These are phyloP conservation scores for Dorcoceras hygrometricum DNA, from an alignment of 257 asterid species.

Conservation along the genomic window DNA sequence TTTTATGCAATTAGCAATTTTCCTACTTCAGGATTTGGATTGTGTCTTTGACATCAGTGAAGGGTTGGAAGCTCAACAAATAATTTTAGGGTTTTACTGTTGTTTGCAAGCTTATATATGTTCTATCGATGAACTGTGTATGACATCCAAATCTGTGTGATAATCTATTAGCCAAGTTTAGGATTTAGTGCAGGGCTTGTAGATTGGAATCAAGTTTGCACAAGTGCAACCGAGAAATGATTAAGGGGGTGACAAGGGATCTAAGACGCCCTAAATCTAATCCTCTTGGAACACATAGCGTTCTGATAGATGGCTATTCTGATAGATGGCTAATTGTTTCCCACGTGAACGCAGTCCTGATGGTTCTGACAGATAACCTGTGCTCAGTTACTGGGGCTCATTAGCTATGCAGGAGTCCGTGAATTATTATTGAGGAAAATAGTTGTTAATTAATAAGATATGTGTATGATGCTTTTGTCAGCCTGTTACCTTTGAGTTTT, in stretches of 20 bases:
- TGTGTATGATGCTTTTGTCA: no score
- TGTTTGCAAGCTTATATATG: background rate
- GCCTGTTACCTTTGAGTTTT: no score
- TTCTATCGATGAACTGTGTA: background rate
- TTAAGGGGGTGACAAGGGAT: background rate
- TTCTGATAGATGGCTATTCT: background rate
- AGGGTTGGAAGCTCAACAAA: background rate
- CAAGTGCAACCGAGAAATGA: background rate
- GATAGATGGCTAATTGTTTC: background rate
- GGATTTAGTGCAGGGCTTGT: background rate
- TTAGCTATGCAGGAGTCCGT: no score
- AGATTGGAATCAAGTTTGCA: background rate
- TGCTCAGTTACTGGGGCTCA: no score
- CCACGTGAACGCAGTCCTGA: background rate
- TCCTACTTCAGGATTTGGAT: background rate
- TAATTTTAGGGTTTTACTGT: background rate
- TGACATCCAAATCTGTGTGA: background rate
- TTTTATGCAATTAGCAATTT: background rate
- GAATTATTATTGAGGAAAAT: no score
- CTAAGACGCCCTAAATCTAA: background rate
- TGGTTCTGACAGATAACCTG: no score
- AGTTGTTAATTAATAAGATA: no score
- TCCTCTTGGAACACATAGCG: background rate
- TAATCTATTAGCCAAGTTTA: no score
- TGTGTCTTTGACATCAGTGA: background rate